Evolutionary conservation across 140 eudicot species (phyloP).

Genomic region (Ambrosia hybrid): DNA sequence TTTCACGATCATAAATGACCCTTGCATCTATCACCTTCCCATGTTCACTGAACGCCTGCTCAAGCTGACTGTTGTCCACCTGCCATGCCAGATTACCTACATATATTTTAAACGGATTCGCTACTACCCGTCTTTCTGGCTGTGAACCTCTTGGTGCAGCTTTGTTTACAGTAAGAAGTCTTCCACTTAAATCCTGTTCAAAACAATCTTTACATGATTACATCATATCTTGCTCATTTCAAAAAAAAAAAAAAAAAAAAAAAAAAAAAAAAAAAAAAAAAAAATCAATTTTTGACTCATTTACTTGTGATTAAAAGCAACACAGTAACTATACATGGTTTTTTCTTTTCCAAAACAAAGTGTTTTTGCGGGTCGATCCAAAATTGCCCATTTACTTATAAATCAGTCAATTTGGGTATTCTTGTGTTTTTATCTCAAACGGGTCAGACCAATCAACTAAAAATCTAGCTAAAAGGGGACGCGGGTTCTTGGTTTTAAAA

Average conservation of each 20-base stretch:
- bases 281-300: too few species aligned
- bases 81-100: slow-evolving; percentile 94
- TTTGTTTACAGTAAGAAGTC: slow-evolving; percentile 79
- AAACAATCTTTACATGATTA: slow-evolving; percentile 16
- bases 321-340: too few species aligned
- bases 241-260: not conserved
- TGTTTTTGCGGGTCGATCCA: too few species aligned
- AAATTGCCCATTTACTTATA: too few species aligned
- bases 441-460: too few species aligned
- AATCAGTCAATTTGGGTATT: too few species aligned
- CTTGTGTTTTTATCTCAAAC: too few species aligned
- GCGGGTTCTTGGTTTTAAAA: too few species aligned
- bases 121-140: slow-evolving; percentile 58
- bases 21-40: slow-evolving; percentile 82
- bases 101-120: slow-evolving; percentile 58
- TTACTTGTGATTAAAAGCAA: too few species aligned
- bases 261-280: not conserved
- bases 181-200: slow-evolving; percentile 72
- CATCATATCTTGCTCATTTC: slow-evolving; percentile 3
- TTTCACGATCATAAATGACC: slow-evolving; percentile 74
- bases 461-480: too few species aligned
- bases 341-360: too few species aligned
- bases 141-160: slow-evolving; percentile 87
- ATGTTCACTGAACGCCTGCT: slow-evolving; percentile 69
- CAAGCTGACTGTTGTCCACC: slow-evolving; percentile 64